Percentiles rank a stretch among this genome's conserved stretches.
These are phyloP conservation scores for Saccharomyces uvarum DNA, from an alignment of 1,139 yeast species.

Conservation along the genomic window DNA sequence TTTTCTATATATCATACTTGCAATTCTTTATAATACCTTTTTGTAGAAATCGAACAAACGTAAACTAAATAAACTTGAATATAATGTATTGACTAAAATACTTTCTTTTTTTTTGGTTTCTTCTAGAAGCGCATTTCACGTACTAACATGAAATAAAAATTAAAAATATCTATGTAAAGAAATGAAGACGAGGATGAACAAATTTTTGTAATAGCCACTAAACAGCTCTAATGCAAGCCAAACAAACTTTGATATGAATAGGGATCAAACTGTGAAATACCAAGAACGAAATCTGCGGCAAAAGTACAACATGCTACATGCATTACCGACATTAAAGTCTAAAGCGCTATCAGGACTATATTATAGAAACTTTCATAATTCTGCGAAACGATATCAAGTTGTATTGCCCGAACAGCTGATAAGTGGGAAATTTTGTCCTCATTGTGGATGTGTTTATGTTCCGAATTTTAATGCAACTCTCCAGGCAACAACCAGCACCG, in stretches of 20 bases:
- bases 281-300: slow-evolving; percentile 24
- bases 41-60: not conserved
- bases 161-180: not conserved
- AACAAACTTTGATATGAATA: slow-evolving; percentile 14
- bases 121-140: not conserved
- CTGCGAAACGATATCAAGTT: slow-evolving; percentile 26
- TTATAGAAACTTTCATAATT: slow-evolving; percentile 25
- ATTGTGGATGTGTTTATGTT: slow-evolving; percentile 40
- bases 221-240: not conserved
- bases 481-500: slow-evolving; percentile 1
- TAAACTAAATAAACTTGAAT: not conserved
- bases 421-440: slow-evolving; percentile 37
- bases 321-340: slow-evolving; percentile 17
- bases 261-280: slow-evolving; percentile 24
- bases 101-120: not conserved
- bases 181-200: not conserved
- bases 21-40: not conserved
- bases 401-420: slow-evolving; percentile 20
- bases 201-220: not conserved
- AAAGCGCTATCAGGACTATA: slow-evolving; percentile 28
- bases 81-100: not conserved
- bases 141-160: not conserved
- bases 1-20: not conserved
- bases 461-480: slow-evolving; percentile 40
- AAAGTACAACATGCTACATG: slow-evolving; percentile 27